Evolutionary conservation across 306 rosid genomes (phyloP), one percentile per base, ranked within the genome.

Genomic region (Sicyos baderoa): DNA sequence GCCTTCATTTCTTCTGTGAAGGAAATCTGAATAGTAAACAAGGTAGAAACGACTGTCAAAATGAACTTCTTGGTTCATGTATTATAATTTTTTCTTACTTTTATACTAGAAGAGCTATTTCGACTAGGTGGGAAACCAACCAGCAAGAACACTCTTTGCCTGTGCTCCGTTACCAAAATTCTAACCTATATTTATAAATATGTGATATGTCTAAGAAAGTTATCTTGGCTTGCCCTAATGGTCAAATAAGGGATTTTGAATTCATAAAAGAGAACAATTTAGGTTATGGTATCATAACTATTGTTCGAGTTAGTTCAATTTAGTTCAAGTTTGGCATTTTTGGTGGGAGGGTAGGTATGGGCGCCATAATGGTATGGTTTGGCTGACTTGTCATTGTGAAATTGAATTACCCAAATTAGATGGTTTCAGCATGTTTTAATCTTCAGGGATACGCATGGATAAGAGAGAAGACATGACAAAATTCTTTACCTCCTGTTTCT

Each of bases 41-140:
- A 19, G 53, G 54, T 64, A 18, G 52, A 63, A 40, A 62, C 68
- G 40, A 64, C 15, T 21, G 17, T 64, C 70, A 19, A 42, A 62
- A 62, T 9, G 10, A 40, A 25, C 51, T 42, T 63, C 29, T 4
- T 42, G 32, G 27, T 14, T 63, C 13, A 23, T 16, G 50, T 29
- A 17, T 37, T n/a, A n/a, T 37, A 8, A 11, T 3, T n/a, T 61
- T 61, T 37, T 8, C 25, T 61, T 61, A 25, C 50, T 35, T 35
- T 29, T 32, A 7, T 1, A n/a, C n/a, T n/a, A n/a, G n/a, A n/a
- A n/a, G 67, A 61, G 25, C 23, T n/a, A 61, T 8, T 61, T 61
- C 42, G 35, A 35, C 67, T 35, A 61, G 9, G 49, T 35, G 52
- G 69, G n/a, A 63, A 40, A 22, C 69, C 32, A 63, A 11, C 27